These are phyloP conservation scores for Gnetum montanum DNA, from an alignment of 75 land plant genomes.

Conservation along the genomic window DNA sequence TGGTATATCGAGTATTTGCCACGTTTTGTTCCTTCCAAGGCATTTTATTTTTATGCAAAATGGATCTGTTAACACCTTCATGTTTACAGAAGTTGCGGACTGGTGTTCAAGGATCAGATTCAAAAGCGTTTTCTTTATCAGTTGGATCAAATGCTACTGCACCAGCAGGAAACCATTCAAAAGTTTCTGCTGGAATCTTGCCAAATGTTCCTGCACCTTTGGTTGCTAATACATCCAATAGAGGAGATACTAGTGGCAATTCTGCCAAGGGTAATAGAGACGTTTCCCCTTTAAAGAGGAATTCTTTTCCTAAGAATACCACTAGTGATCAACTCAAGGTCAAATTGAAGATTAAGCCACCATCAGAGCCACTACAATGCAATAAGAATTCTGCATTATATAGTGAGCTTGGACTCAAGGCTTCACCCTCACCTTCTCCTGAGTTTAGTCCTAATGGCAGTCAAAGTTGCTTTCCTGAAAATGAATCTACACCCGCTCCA, in stretches of 20 bases:
- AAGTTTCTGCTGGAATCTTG: too few relatives aligned
- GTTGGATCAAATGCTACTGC: too few relatives aligned
- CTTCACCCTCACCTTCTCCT: slow-evolving; percentile 53
- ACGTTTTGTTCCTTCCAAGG: too few relatives aligned
- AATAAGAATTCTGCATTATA: slow-evolving; percentile 60
- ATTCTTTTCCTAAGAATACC: slow-evolving; percentile 12
- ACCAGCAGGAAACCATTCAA: too few relatives aligned
- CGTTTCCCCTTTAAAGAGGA: slow-evolving; percentile 13
- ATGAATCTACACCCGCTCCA: slow-evolving; percentile 22
- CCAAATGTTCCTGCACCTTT: not conserved
- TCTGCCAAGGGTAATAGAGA: slow-evolving; percentile 7
- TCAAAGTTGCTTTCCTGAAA: slow-evolving; percentile 19
- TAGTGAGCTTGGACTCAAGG: slow-evolving; percentile 64
- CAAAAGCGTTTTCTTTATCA: too few relatives aligned
- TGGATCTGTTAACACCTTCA: too few relatives aligned
- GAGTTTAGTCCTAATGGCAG: slow-evolving; percentile 45
- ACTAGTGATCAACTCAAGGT: slow-evolving; percentile 37
- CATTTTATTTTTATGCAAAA: too few relatives aligned
- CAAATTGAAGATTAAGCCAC: slow-evolving; percentile 61
- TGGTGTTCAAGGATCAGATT: too few relatives aligned
- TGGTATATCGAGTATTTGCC: too few relatives aligned
- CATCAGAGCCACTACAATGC: slow-evolving; percentile 28
- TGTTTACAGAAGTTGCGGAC: too few relatives aligned
- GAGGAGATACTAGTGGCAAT: slow-evolving; percentile 2
- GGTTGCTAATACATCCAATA: slow-evolving; percentile 8